Evolutionary conservation across 495 filamentous ascomycete genomes (phyloP).

Genomic region (Alectoria sarmentosa): DNA sequence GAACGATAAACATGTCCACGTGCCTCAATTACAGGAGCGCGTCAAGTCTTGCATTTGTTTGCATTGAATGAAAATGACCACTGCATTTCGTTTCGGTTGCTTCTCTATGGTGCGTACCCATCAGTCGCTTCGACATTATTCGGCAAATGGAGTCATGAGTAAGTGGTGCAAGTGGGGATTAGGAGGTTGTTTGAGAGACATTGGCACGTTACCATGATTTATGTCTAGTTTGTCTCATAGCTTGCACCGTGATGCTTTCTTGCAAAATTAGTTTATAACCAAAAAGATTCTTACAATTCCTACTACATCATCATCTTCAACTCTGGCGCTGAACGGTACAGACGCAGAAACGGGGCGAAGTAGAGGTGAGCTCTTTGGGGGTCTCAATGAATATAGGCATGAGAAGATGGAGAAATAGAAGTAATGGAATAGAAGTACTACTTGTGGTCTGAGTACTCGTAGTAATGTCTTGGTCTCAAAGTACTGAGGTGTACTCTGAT

Average conservation of each 20-base stretch:
- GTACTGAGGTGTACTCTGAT: too few relatives aligned
- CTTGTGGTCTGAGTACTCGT: too few relatives aligned
- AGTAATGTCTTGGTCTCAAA: too few relatives aligned
- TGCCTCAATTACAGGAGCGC: neutral
- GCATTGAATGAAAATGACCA: slow-evolving; percentile 8
- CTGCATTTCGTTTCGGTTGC: neutral
- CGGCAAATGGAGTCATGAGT: slow-evolving; percentile 11
- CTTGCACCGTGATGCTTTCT: neutral
- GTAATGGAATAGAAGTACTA: too few relatives aligned
- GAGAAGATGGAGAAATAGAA: too few relatives aligned
- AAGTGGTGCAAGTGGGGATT: slow-evolving; percentile 5
- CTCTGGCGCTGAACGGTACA: neutral
- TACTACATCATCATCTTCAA: neutral
- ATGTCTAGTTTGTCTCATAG: neutral
- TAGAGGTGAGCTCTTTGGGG: too few relatives aligned
- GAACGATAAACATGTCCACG: neutral
- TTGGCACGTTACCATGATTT: slow-evolving; percentile 13
- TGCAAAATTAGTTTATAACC: neutral
- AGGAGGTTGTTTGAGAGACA: slow-evolving; percentile 18
- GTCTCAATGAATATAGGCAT: too few relatives aligned
- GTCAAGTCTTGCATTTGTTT: slow-evolving; percentile 1
- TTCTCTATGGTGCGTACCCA: slow-evolving; percentile 16
- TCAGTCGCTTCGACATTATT: slow-evolving; percentile 17
- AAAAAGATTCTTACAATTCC: neutral
- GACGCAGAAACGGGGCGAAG: neutral